These are phyloP conservation scores for Penicillium expansum DNA, from an alignment of 2,329 filamentous ascomycete species.

Conservation along the genomic window DNA sequence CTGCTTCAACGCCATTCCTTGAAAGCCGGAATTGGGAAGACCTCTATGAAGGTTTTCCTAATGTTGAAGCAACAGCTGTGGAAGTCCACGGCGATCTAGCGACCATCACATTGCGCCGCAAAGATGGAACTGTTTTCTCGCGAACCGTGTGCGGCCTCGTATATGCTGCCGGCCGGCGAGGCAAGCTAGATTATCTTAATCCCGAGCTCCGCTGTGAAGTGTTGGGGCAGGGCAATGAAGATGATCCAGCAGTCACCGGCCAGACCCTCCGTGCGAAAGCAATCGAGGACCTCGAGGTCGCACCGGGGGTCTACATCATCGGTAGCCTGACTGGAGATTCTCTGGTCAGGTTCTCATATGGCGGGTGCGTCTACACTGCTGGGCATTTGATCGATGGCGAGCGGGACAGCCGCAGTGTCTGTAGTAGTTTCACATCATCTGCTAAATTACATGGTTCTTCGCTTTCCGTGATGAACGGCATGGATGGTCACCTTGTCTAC, in stretches of 20 bases:
- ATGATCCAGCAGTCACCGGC: slow-evolving; percentile 46
- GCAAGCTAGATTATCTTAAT: slow-evolving; percentile 53
- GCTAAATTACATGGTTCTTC: slow-evolving; percentile 22
- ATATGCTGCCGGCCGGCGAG: slow-evolving; percentile 58
- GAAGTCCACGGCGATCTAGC: slow-evolving; percentile 33
- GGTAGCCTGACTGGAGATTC: slow-evolving; percentile 62
- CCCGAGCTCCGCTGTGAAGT: slow-evolving; percentile 49
- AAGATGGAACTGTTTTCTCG: slow-evolving; percentile 45
- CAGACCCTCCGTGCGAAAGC: slow-evolving; percentile 55
- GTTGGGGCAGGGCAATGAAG: slow-evolving; percentile 28
- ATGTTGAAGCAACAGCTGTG: slow-evolving; percentile 49
- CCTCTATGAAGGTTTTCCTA: slow-evolving; percentile 56
- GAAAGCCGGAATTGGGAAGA: slow-evolving; percentile 50
- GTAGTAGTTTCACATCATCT: slow-evolving; percentile 20
- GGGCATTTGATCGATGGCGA: slow-evolving; percentile 47
- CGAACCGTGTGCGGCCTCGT: slow-evolving; percentile 50
- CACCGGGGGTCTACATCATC: slow-evolving; percentile 54
- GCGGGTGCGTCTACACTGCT: slow-evolving; percentile 57
- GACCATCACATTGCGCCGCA: slow-evolving; percentile 44
- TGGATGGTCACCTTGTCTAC: slow-evolving; percentile 36
- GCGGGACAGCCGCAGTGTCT: slow-evolving; percentile 15
- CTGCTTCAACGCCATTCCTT: slow-evolving; percentile 48
- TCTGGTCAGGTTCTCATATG: slow-evolving; percentile 58
- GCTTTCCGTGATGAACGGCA: slow-evolving; percentile 38
- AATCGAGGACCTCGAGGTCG: slow-evolving; percentile 53